Percentiles rank a stretch among this genome's conserved stretches.
These are phyloP conservation scores for Penicillium olsonii DNA, from an alignment of 2,329 filamentous ascomycete species.

Conservation along the genomic window DNA sequence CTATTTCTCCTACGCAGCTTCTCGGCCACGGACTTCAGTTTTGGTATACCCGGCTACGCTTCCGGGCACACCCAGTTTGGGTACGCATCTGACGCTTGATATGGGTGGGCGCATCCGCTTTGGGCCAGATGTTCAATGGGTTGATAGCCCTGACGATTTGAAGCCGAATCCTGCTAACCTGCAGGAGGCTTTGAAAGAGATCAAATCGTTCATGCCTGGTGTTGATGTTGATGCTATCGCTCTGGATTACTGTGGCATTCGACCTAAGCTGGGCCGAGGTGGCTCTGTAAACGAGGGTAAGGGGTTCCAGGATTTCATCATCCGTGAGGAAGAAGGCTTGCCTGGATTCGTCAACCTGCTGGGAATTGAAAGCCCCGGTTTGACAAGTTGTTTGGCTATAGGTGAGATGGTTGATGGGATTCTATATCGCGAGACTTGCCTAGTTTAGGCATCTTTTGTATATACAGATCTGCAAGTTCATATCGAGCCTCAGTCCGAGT, in stretches of 20 bases:
- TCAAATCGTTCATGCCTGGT: constrained; percentile 74
- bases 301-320: constrained; percentile 81
- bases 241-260: constrained; percentile 87
- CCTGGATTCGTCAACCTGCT: constrained; percentile 84
- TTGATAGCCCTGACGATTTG: constrained; percentile 70
- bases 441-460: not conserved
- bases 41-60: constrained; percentile 87
- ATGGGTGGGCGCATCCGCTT: constrained; percentile 82
- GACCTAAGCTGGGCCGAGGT: constrained; percentile 74
- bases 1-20: constrained; percentile 81
- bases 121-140: constrained; percentile 95
- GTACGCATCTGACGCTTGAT: constrained; percentile 92
- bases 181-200: constrained; percentile 69
- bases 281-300: constrained; percentile 58
- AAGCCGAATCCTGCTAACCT: constrained; percentile 65
- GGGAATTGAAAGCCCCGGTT: constrained; percentile 88
- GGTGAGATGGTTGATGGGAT: constrained; percentile 70
- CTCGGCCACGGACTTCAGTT: constrained; percentile 65
- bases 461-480: not conserved
- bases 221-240: constrained; percentile 67
- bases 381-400: constrained; percentile 86
- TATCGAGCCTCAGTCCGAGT: no score
- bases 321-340: constrained; percentile 74
- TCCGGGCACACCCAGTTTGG: constrained; percentile 81
- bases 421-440: constrained; percentile 43